A percentile compares a stretch with the other conserved stretches of the same genome.
Conservation (phyloP, 2,329 filamentous ascomycete species). For the Arachnomyces sp. region DNA sequence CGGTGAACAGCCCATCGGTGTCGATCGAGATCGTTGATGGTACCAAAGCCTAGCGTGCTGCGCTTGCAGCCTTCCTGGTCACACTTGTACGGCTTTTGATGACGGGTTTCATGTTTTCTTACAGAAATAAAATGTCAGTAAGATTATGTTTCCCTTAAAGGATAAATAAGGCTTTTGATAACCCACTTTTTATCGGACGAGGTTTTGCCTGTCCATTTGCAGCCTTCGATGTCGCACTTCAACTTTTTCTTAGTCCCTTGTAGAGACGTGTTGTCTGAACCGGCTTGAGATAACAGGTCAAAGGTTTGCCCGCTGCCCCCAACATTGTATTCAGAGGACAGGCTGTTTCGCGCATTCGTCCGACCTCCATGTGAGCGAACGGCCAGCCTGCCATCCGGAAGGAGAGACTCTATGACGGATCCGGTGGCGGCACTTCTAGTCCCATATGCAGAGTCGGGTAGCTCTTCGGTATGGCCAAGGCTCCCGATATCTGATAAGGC, state of each 20-base stretch:
- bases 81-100: conserved; percentile 61
- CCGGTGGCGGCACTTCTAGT: conserved; percentile 22
- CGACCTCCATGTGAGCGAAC: too few species aligned
- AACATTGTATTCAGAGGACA: too few species aligned
- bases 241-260: conserved; percentile 14
- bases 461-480: conserved; percentile 22
- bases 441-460: conserved; percentile 30
- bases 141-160: background rate
- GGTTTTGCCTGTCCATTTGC: conserved; percentile 30
- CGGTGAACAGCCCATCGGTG: conserved; percentile 67
- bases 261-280: too few species aligned
- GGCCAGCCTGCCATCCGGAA: conserved; percentile 12
- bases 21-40: conserved; percentile 69
- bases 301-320: too few species aligned
- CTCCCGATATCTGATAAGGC: conserved; percentile 26
- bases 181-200: conserved; percentile 34
- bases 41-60: conserved; percentile 59
- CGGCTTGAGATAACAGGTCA: too few species aligned
- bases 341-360: too few species aligned
- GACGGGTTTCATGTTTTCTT: conserved; percentile 68
- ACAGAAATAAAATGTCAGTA: conserved; percentile 7
- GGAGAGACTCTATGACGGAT: conserved; percentile 22
- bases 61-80: conserved; percentile 48
- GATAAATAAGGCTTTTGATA: background rate
- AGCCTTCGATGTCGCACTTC: conserved; percentile 23